Percentiles rank a stretch among this genome's conserved stretches.
Conservation (phyloP, 2,329 filamentous ascomycete species). For the Paraphoma chrysanthemicola region DNA sequence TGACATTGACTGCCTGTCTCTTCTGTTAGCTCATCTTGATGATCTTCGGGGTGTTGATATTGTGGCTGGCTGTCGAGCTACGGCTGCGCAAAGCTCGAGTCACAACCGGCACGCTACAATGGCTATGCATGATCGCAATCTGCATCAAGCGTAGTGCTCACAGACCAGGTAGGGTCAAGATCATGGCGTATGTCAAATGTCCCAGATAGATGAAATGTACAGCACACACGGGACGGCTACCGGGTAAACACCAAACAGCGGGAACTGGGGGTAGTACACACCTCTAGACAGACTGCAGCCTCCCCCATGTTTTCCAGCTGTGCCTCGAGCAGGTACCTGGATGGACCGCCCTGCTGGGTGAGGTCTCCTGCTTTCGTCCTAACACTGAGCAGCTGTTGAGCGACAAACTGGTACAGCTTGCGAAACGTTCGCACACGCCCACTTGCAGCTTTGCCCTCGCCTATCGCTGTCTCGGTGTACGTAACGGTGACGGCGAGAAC, state of each 20-base stretch:
- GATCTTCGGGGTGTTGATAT: not conserved
- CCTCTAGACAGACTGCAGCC: constrained; percentile 78
- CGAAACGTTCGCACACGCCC: constrained; percentile 82
- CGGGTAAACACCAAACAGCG: constrained; percentile 34
- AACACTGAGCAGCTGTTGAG: constrained; percentile 87
- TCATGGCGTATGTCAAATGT: constrained; percentile 7
- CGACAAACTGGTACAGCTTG: constrained; percentile 96
- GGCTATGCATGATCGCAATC: constrained; percentile 12
- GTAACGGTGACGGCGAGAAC: constrained; percentile 92
- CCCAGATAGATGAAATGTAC: constrained; percentile 18
- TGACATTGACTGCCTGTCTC: constrained; percentile 51
- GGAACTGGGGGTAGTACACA: constrained; percentile 33
- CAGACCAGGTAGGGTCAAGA: constrained; percentile 6
- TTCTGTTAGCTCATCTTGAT: constrained; percentile 13
- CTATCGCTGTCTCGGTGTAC: constrained; percentile 84
- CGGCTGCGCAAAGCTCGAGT: not conserved
- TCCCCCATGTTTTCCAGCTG: constrained; percentile 96
- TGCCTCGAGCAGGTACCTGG: constrained; percentile 81
- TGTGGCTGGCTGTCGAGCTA: not conserved
- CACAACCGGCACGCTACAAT: not conserved
- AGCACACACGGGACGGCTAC: constrained; percentile 10
- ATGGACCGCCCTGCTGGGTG: constrained; percentile 50
- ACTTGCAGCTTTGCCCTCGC: constrained; percentile 55
- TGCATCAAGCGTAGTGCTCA: constrained; percentile 13
- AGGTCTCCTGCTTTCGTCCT: constrained; percentile 83